Conservation (phyloP, 192 early-diverging fungal genomes). For the Entophlyctis helioformis region DNA sequence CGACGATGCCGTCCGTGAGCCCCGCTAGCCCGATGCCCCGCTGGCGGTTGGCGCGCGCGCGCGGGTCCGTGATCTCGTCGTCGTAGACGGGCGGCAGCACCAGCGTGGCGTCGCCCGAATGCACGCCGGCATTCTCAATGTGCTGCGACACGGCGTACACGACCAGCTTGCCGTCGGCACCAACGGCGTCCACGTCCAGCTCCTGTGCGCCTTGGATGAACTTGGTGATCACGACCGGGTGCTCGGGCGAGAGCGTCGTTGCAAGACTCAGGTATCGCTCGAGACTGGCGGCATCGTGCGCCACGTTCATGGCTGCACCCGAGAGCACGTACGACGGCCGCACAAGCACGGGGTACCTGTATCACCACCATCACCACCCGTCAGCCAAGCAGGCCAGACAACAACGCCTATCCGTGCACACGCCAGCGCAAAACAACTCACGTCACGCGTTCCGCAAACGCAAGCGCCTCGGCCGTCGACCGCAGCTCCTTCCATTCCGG, state of each 20-base stretch:
- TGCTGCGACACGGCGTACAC: slow-evolving; percentile 91
- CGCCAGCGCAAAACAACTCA: slow-evolving; percentile 1
- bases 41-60: slow-evolving; percentile 3
- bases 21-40: slow-evolving; percentile 25
- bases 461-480: slow-evolving; percentile 68
- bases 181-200: slow-evolving; percentile 92
- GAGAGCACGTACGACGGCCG: slow-evolving; percentile 95
- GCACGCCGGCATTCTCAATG: slow-evolving; percentile 94
- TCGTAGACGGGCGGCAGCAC: slow-evolving; percentile 62
- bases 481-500: slow-evolving; percentile 91
- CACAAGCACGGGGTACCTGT: slow-evolving; percentile 88
- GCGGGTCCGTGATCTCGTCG: slow-evolving; percentile 11
- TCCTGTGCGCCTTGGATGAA: slow-evolving; percentile 90
- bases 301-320: slow-evolving; percentile 97
- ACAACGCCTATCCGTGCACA: not conserved
- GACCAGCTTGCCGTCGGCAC: slow-evolving; percentile 66
- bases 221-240: slow-evolving; percentile 96
- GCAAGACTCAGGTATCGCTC: slow-evolving; percentile 65
- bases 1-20: slow-evolving; percentile 33
- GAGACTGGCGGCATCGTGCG: slow-evolving; percentile 64
- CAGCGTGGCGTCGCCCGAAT: slow-evolving; percentile 93
- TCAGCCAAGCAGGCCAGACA: too few species aligned
- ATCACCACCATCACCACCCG: too few species aligned
- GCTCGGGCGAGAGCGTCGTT: slow-evolving; percentile 77
- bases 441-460: slow-evolving; percentile 64